Evolutionary conservation across 129 eudicot species (phyloP).

Genomic region (Artemisia tridentata): DNA sequence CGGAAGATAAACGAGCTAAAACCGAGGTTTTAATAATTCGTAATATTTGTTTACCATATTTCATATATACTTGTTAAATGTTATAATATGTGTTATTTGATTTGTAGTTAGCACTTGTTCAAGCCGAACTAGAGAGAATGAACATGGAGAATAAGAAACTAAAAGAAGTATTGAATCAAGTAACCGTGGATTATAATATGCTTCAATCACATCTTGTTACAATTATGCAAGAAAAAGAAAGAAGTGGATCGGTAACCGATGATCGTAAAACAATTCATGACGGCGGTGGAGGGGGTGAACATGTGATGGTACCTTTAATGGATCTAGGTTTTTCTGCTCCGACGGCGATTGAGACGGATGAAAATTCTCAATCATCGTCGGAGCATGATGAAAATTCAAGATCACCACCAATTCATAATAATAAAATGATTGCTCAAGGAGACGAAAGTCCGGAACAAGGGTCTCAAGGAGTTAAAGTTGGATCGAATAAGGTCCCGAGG

Average conservation of each 20-base stretch:
- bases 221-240: constrained; percentile 53
- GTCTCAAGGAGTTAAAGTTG: constrained; percentile 30
- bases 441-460: constrained; percentile 46
- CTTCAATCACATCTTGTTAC: constrained; percentile 58
- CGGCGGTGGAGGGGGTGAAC: constrained; percentile 28
- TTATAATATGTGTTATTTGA: not conserved
- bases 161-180: constrained; percentile 49
- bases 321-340: constrained; percentile 59
- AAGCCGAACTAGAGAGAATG: constrained; percentile 50
- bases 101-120: constrained; percentile 46
- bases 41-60: no score
- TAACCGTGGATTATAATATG: constrained; percentile 44
- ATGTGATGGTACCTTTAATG: constrained; percentile 41
- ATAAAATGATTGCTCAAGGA: constrained; percentile 26
- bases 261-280: constrained; percentile 21
- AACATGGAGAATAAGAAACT: constrained; percentile 51
- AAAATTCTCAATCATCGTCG: constrained; percentile 49
- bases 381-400: constrained; percentile 37
- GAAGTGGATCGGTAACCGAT: constrained; percentile 14
- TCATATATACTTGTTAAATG: no score
- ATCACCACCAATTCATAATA: constrained; percentile 25
- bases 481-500: constrained; percentile 49
- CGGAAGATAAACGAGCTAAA: constrained; percentile 54
- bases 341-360: constrained; percentile 23
- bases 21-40: constrained; percentile 39